Evolutionary conservation across 2,329 filamentous ascomycete genomes (phyloP).

Genomic region (Beauveria asiatica): DNA sequence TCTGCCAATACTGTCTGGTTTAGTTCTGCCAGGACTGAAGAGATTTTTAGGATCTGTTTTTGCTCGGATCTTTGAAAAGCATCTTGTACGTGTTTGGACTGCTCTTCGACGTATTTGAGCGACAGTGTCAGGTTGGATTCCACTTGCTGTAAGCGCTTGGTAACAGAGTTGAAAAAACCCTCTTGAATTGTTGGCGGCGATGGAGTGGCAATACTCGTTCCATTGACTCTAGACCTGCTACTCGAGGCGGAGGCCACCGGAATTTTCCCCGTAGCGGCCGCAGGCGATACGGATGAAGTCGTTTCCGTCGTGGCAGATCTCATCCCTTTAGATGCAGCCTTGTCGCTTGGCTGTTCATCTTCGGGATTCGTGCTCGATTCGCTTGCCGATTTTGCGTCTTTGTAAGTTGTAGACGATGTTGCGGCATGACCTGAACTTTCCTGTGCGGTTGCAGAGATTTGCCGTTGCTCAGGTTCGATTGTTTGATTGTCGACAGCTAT

Average conservation of each 20-base stretch:
- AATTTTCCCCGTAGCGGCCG: background rate
- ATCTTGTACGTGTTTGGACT: constrained; percentile 82
- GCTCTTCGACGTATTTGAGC: constrained; percentile 92
- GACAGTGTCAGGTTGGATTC: constrained; percentile 91
- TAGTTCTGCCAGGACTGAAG: constrained; percentile 71
- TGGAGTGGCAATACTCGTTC: constrained; percentile 19
- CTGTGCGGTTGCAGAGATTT: background rate
- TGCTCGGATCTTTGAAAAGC: constrained; percentile 82
- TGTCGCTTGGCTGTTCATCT: background rate
- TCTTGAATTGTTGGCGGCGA: constrained; percentile 80
- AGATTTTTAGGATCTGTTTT: constrained; percentile 75
- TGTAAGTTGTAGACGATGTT: background rate
- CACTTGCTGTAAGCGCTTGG: constrained; percentile 82
- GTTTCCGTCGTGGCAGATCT: background rate
- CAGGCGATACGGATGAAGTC: background rate
- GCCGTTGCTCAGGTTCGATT: background rate
- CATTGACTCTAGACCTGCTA: constrained; percentile 21
- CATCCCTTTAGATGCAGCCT: background rate
- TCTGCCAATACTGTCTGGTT: constrained; percentile 82
- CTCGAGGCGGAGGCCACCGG: constrained; percentile 8
- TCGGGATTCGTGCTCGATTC: constrained; percentile 14
- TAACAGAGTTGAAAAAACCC: constrained; percentile 94
- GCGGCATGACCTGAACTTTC: background rate
- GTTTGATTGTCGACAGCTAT: background rate
- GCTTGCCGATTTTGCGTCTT: background rate